Percentiles rank a stretch among this genome's conserved stretches.
Evolutionary conservation across 148 eudicot genomes (phyloP).

Genomic region (Cornus suecica): DNA sequence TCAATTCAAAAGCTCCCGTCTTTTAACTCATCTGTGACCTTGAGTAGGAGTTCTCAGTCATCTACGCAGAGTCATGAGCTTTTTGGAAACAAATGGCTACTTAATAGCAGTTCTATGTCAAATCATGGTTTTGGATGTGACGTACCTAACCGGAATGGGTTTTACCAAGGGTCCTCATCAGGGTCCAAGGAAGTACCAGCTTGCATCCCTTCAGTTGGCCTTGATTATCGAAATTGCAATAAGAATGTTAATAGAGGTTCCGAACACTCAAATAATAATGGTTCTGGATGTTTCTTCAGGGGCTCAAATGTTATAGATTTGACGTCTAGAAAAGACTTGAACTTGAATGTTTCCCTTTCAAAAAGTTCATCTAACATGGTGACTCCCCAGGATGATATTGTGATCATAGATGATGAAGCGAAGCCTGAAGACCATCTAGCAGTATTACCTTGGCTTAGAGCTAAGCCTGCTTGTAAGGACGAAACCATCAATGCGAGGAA

Average conservation of each 20-base stretch:
- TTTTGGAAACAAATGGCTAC: slow-evolving; percentile 36
- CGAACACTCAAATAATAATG: slow-evolving; percentile 13
- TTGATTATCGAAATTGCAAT: slow-evolving; percentile 38
- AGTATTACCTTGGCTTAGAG: slow-evolving; percentile 68
- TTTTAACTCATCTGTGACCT: slow-evolving; percentile 28
- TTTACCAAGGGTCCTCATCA: slow-evolving; percentile 45
- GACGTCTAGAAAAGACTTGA: slow-evolving; percentile 39
- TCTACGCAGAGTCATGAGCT: slow-evolving; percentile 37
- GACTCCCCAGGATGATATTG: slow-evolving; percentile 22
- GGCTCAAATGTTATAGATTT: slow-evolving; percentile 26
- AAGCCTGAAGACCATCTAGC: slow-evolving; percentile 32
- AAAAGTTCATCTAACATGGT: slow-evolving; percentile 30
- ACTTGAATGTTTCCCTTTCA: slow-evolving; percentile 45
- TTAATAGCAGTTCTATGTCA: slow-evolving; percentile 29
- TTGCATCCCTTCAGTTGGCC: slow-evolving; percentile 27
- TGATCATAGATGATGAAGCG: slow-evolving; percentile 24
- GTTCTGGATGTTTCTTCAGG: slow-evolving; percentile 27
- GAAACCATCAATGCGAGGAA: slow-evolving; percentile 27
- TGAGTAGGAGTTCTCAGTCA: slow-evolving; percentile 34
- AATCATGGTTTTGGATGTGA: slow-evolving; percentile 32
- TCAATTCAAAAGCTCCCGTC: slow-evolving; percentile 40
- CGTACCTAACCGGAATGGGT: slow-evolving; percentile 33
- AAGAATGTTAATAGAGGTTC: slow-evolving; percentile 28
- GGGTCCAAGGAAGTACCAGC: slow-evolving; percentile 28
- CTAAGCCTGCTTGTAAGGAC: slow-evolving; percentile 26